Conservation (phyloP, 1,139 yeast genomes). For the Magnusiomyces fungicola region DNA sequence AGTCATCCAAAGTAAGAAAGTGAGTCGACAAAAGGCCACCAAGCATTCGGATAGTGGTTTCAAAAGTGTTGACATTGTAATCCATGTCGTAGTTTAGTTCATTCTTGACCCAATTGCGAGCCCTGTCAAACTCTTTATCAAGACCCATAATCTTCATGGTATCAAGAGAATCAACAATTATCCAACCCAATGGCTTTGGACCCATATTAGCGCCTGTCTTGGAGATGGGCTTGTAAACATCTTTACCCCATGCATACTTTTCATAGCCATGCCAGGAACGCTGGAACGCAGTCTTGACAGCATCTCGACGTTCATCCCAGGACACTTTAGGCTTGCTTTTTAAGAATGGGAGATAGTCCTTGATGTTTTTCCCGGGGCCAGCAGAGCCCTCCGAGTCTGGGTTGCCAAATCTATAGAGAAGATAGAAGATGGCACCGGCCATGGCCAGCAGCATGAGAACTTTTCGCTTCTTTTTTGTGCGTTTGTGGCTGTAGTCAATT, state of each 20-base stretch:
- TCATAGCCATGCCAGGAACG: conserved; percentile 78
- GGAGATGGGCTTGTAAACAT: conserved; percentile 55
- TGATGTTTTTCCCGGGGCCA: background rate
- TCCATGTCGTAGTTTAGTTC: conserved; percentile 56
- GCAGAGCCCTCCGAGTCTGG: background rate
- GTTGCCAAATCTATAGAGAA: conserved; percentile 21
- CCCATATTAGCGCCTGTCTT: conserved; percentile 72
- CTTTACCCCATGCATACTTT: conserved; percentile 77
- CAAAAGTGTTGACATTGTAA: conserved; percentile 75
- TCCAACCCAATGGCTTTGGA: conserved; percentile 85
- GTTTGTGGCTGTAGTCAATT: conserved; percentile 13
- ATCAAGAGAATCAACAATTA: conserved; percentile 83
- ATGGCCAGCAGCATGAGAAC: conserved; percentile 17
- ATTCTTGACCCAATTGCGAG: conserved; percentile 66
- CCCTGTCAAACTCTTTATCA: conserved; percentile 53
- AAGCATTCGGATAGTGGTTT: conserved; percentile 87
- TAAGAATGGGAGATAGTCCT: background rate
- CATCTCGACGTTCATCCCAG: conserved; percentile 44
- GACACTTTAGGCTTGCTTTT: conserved; percentile 13
- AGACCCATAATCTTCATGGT: conserved; percentile 79
- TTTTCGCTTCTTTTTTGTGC: conserved; percentile 15
- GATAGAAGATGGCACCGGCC: conserved; percentile 15
- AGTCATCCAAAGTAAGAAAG: conserved; percentile 59
- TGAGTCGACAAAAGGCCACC: conserved; percentile 86
- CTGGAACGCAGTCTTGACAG: conserved; percentile 57